Conservation (phyloP, 306 rosid genomes). For the Mucuna pruriens region DNA sequence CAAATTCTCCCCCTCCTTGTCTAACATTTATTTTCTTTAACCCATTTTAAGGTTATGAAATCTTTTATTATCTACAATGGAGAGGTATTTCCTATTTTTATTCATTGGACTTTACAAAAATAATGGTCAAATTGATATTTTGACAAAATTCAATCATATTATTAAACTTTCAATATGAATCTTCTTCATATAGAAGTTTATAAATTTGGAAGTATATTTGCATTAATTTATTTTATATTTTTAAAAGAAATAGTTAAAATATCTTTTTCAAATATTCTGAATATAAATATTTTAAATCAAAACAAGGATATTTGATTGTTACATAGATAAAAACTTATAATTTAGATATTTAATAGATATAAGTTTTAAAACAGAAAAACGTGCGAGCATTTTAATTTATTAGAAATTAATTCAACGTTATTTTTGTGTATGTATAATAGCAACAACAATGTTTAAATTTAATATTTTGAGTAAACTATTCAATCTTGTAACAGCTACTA, state of each 20-base stretch:
- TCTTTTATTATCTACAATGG: not conserved
- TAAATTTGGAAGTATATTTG: not conserved
- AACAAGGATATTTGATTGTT: not conserved
- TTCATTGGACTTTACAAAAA: not conserved
- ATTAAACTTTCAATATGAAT: not conserved
- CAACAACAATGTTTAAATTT: too few species aligned
- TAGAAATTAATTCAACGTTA: not conserved
- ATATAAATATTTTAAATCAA: not conserved
- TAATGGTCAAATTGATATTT: not conserved
- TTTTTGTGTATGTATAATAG: too few species aligned
- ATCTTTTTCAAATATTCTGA: not conserved
- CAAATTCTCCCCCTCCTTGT: not conserved
- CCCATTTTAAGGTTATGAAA: not conserved
- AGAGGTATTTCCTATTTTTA: not conserved
- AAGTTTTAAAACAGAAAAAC: not conserved
- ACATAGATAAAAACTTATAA: too few species aligned
- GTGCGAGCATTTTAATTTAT: not conserved
- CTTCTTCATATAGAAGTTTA: not conserved
- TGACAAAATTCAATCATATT: not conserved
- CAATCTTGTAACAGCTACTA: too few species aligned
- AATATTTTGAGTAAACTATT: too few species aligned
- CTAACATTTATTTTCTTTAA: not conserved
- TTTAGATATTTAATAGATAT: not conserved
- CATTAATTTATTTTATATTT: not conserved
- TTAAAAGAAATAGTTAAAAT: not conserved